Base-by-base conservation (phyloP, 305 asterid genomes). In the Coffea humblotiana region DNA sequence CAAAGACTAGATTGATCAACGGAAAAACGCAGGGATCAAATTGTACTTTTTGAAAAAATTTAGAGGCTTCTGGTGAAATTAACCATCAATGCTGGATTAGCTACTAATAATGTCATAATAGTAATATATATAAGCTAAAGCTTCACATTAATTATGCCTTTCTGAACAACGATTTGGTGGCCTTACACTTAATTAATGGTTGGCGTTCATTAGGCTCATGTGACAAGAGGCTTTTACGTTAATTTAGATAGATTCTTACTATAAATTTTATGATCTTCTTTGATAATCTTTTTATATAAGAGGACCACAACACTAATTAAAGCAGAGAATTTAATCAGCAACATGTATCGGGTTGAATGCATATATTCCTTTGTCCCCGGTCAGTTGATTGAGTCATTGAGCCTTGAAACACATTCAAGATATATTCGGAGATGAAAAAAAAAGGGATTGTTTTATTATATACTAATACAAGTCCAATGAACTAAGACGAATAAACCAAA, bases 191-290 rank as follows among this genome's bases (percentile, higher is more conserved):
- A 45, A 6, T 47, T 63, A 64, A 79, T 29, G 78, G 16, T 64
- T 65, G 74, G 74, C 76, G 15, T 69, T 84, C 81, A 35, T 83
- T 80, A 79, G 81, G 80, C 69, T 86, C 88, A 84, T 88, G 88
- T 84, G 89, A 79, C 71, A 3, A 64, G 72, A 76, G 76, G 79
- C 80, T 77, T 83, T 78, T 71, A 72, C 47, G 25, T 52, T 76
- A 18, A 64, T 47, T 66, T 51, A 61, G 23, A 3, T 58, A 81
- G 27, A 74, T 47, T 29, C 49, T 73, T n/a, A 63, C 4, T 40
- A 58, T 19, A 63, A 15, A 25, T 49, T 43, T 4, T 18, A 7
- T 45, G 4, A 45, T 43, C 64, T 47, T 27, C 79, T 48, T 14
- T 76, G 49, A 43, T 76, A 10, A 37, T 61, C 25, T 61, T 63